Base-by-base conservation (phyloP, 2,329 filamentous ascomycete genomes). In the Domatiomyces catenatus region DNA sequence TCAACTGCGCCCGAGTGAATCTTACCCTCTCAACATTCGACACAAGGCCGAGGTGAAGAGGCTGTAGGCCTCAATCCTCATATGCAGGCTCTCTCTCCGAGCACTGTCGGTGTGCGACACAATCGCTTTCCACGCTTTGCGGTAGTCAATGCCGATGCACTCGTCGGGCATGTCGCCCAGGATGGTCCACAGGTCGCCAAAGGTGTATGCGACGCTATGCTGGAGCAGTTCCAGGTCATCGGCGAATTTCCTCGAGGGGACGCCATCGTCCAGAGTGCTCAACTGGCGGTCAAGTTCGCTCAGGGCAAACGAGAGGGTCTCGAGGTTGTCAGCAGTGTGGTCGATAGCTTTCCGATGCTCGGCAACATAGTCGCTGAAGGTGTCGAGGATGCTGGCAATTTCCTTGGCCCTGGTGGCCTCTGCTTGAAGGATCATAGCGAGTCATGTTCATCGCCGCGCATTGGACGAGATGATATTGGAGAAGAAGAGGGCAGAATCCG, bases 321-420 rank as follows among this genome's bases (percentile, higher is more conserved):
- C 77, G 20, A 80, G 67, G 53, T 76, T 69, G 50, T 72, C 69
- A 48, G 80, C 74, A 24, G 75, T 62, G 28, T 67, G 67, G 20
- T 74, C 75, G 57, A 80, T 74, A 44, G 75, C 71, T 28, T 71
- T 69, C 32, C 71, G 66, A 57, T 72, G 64, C 48, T 75, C 67
- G 6, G 73, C 71, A 47, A 79, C 69, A 56, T 70, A 68, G 50
- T 67, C 66, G 48, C 73, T 64, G 61, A 79, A 76, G 43, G 64
- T 59, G 53, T 67, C 66, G 53, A 80, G 69, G 51, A 69, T 71
- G 48, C 69, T 66, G 48, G 74, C 74, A 56, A 74, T 69, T 47
- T 77, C 73, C 60, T 77, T 72, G 54, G 74, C 72, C 50, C 69
- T 67, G 58, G 69, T 66, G 59, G 73, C 71, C 55, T 69, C 62